Conservation (phyloP, 2,329 filamentous ascomycete genomes). For the Didymella keratinophila region DNA sequence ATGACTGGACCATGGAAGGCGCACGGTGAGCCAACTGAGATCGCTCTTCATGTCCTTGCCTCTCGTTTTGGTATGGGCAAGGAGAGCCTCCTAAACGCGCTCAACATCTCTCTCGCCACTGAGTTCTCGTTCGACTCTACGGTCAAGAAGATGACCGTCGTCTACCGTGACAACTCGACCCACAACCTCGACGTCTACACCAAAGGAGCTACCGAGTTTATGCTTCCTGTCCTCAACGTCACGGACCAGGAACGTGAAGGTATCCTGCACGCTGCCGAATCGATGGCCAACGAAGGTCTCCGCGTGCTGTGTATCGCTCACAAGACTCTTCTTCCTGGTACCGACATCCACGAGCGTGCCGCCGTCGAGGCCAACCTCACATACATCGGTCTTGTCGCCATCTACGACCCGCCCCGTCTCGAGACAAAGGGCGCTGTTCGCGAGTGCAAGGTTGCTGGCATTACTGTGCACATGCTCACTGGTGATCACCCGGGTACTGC, state of each 20-base stretch:
- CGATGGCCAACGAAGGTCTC: conserved; percentile 50
- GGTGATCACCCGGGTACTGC: conserved; percentile 58
- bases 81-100: conserved; percentile 36
- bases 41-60: conserved; percentile 52
- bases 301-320: conserved; percentile 51
- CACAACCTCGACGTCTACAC: conserved; percentile 47
- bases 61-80: conserved; percentile 50
- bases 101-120: conserved; percentile 43
- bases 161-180: conserved; percentile 45
- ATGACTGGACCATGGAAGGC: conserved; percentile 43
- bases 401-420: conserved; percentile 84
- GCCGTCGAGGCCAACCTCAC: conserved; percentile 72
- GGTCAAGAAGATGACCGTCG: conserved; percentile 52
- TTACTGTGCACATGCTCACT: conserved; percentile 60
- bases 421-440: conserved; percentile 71
- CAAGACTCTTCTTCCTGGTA: conserved; percentile 39
- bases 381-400: conserved; percentile 82
- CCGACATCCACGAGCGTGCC: conserved; percentile 57
- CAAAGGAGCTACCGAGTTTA: conserved; percentile 51
- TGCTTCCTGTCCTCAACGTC: conserved; percentile 44
- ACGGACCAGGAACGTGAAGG: conserved; percentile 40
- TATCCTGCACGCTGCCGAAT: conserved; percentile 43
- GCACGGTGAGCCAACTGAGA: conserved; percentile 50
- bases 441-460: conserved; percentile 57
- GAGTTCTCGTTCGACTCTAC: conserved; percentile 53